Conservation (phyloP, 1,284 basidiomycete genomes). For the Gymnopus androsaceus region DNA sequence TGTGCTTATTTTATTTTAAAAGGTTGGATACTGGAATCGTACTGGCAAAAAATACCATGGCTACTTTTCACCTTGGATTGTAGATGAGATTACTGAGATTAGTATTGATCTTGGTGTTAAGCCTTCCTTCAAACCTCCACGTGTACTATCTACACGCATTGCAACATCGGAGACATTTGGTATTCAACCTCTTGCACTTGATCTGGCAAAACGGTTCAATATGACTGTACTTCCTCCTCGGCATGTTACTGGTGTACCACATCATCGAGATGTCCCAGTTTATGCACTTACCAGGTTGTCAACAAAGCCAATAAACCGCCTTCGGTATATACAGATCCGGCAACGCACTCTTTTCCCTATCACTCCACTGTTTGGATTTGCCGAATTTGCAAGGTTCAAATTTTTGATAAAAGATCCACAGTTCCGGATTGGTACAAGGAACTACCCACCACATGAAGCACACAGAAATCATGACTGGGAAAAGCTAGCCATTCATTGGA, state of each 20-base stretch:
- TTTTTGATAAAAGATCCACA: background rate
- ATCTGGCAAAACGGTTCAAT: conserved; percentile 8
- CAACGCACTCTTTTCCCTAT: conserved; percentile 15
- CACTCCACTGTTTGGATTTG: conserved; percentile 10
- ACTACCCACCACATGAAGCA: background rate
- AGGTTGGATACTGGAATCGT: conserved; percentile 19
- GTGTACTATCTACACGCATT: conserved; percentile 19
- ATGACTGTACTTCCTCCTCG: conserved; percentile 12
- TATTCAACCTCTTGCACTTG: conserved; percentile 7
- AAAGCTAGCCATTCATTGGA: conserved; percentile 12
- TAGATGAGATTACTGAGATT: conserved; percentile 19
- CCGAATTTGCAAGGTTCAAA: conserved; percentile 11
- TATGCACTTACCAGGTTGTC: conserved; percentile 12
- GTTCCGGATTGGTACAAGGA: background rate
- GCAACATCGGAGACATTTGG: conserved; percentile 19
- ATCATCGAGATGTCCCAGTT: conserved; percentile 14
- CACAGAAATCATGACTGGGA: background rate
- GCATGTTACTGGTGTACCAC: conserved; percentile 9
- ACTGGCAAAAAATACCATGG: conserved; percentile 13
- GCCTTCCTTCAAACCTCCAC: conserved; percentile 16
- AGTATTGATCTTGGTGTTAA: conserved; percentile 7
- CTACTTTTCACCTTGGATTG: conserved; percentile 17
- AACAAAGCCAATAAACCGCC: conserved; percentile 12
- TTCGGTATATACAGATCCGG: conserved; percentile 11
- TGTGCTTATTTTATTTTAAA: background rate